Conservation (phyloP, 306 rosid species). For the Dalbergia cultrata region DNA sequence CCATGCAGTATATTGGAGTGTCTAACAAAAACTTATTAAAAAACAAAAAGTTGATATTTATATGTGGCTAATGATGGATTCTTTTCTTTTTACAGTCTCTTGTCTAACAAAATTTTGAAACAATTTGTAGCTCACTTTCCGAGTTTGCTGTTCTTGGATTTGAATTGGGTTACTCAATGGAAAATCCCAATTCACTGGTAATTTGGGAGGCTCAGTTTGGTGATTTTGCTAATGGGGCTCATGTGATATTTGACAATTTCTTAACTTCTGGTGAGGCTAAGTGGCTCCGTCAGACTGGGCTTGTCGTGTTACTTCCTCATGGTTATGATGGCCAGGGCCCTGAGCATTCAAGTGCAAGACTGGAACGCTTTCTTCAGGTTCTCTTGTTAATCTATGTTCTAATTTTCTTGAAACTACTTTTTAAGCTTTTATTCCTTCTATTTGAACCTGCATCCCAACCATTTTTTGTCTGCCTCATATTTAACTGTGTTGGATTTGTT, state of each 20-base stretch:
- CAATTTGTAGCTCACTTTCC: constrained; percentile 81
- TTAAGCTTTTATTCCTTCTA: constrained; percentile 3
- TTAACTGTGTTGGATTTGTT: constrained; percentile 38
- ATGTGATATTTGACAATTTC: constrained; percentile 94
- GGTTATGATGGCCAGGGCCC: constrained; percentile 99
- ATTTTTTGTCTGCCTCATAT: constrained; percentile 24
- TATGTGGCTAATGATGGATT: background rate
- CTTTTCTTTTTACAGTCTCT: constrained; percentile 27
- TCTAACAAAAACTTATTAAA: no score
- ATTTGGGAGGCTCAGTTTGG: constrained; percentile 99
- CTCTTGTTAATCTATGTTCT: constrained; percentile 28
- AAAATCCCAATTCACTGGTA: constrained; percentile 91
- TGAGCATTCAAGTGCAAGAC: constrained; percentile 92
- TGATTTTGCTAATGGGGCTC: constrained; percentile 97
- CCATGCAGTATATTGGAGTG: no score
- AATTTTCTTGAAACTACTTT: constrained; percentile 26
- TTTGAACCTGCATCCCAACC: constrained; percentile 15
- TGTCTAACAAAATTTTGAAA: constrained; percentile 40
- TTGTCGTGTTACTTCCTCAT: constrained; percentile 92
- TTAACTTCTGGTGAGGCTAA: constrained; percentile 94
- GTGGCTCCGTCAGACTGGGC: constrained; percentile 99
- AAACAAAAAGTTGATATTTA: background rate
- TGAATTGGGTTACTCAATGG: constrained; percentile 98
- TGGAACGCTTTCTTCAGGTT: constrained; percentile 99
- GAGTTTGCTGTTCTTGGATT: constrained; percentile 98